Percentiles rank a stretch among this genome's conserved stretches.
Conservation (phyloP, 2,329 filamentous ascomycete species). For the Aspergillus sp. region DNA sequence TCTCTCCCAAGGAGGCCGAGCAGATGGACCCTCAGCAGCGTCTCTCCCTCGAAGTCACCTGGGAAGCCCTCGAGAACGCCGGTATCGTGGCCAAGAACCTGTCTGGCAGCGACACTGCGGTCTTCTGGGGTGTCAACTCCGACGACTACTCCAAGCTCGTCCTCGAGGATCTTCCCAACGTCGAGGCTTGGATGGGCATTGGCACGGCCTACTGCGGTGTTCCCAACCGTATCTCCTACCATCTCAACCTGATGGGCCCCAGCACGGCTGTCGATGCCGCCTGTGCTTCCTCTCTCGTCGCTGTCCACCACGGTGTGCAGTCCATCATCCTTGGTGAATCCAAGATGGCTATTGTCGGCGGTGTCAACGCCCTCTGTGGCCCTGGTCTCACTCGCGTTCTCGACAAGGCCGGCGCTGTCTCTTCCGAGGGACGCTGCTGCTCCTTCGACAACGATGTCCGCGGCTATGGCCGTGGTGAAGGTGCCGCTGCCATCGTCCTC, state of each 20-base stretch:
- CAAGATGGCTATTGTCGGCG: constrained; percentile 14
- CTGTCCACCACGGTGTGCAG: constrained; percentile 13
- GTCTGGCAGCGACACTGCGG: constrained; percentile 21
- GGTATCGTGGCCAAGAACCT: constrained; percentile 14
- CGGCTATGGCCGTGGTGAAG: constrained; percentile 29
- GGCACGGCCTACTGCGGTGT: constrained; percentile 35
- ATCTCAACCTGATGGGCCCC: constrained; percentile 18
- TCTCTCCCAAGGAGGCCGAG: constrained; percentile 23
- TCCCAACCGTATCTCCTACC: constrained; percentile 20
- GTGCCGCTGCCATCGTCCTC: constrained; percentile 24
- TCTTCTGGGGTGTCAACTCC: constrained; percentile 28
- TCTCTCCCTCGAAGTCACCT: constrained; percentile 16
- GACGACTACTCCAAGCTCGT: constrained; percentile 34
- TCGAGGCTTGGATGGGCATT: constrained; percentile 37
- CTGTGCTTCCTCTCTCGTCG: constrained; percentile 19
- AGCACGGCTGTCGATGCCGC: constrained; percentile 18
- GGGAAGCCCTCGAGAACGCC: constrained; percentile 20
- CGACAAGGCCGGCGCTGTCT: constrained; percentile 22
- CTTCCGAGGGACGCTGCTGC: constrained; percentile 23
- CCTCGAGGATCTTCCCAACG: constrained; percentile 32
- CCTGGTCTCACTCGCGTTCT: constrained; percentile 29
- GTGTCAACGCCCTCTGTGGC: constrained; percentile 29
- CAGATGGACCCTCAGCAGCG: constrained; percentile 27
- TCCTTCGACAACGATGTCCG: constrained; percentile 27
- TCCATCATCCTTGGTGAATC: constrained; percentile 11